Evolutionary conservation across 345 rosid species (phyloP).

Genomic region (Dipteronia dyeriana): DNA sequence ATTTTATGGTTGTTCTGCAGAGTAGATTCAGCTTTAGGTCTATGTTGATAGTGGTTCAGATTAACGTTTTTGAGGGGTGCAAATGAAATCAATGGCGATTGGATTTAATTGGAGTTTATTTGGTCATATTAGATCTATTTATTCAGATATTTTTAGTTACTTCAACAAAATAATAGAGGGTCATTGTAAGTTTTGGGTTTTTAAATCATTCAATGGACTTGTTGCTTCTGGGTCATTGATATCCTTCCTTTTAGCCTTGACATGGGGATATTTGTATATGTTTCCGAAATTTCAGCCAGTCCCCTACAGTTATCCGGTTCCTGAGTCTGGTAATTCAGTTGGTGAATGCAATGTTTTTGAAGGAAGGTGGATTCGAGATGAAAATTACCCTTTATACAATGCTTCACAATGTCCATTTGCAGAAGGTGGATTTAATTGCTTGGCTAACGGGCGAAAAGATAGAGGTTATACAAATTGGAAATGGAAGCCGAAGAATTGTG

Average conservation of each 20-base stretch:
- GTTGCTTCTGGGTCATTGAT: conserved; percentile 37
- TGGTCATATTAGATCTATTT: conserved; percentile 30
- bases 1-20: background rate
- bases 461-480: conserved; percentile 54
- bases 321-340: conserved; percentile 25
- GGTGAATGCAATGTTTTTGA: conserved; percentile 48
- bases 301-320: conserved; percentile 26
- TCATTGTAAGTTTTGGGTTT: conserved; percentile 38
- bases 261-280: conserved; percentile 43
- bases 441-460: conserved; percentile 69
- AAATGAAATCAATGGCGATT: conserved; percentile 24
- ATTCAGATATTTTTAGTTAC: conserved; percentile 31
- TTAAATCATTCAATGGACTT: conserved; percentile 42
- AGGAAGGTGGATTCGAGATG: conserved; percentile 64
- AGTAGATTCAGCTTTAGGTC: background rate
- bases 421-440: conserved; percentile 64
- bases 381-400: conserved; percentile 63
- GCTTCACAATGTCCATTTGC: conserved; percentile 65
- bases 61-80: background rate
- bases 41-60: background rate
- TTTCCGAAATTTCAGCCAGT: conserved; percentile 45
- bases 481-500: conserved; percentile 74
- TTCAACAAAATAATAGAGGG: conserved; percentile 30
- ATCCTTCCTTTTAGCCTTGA: conserved; percentile 42
- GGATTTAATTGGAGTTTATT: conserved; percentile 25